Conservation (phyloP, 2,329 filamentous ascomycete genomes). For the Alternaria hordeiaustralica region DNA sequence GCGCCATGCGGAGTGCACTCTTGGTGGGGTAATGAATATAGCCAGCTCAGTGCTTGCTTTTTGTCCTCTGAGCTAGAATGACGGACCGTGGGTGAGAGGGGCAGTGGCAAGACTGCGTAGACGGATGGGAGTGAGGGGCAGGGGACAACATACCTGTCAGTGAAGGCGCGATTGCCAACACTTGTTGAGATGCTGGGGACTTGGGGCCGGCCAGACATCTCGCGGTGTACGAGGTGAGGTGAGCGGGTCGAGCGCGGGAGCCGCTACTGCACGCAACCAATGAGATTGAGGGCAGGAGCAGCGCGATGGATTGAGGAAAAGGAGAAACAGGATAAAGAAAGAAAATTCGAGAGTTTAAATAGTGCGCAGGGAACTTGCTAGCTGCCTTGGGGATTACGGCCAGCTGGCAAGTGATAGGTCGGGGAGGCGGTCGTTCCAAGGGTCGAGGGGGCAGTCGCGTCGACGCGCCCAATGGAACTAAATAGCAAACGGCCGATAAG, state of each 20-base stretch:
- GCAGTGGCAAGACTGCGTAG: background rate
- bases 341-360: background rate
- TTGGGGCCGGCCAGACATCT: background rate
- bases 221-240: background rate
- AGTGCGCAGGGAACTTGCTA: background rate
- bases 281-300: background rate
- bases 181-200: background rate
- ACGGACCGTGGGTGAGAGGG: background rate
- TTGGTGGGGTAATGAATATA: background rate
- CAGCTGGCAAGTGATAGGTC: background rate
- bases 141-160: background rate
- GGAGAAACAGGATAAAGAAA: background rate
- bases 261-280: conserved; percentile 5
- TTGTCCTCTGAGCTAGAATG: background rate
- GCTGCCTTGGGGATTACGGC: background rate
- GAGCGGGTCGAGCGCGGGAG: background rate
- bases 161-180: background rate
- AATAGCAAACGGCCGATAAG: background rate
- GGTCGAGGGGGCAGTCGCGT: background rate
- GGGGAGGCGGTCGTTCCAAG: background rate
- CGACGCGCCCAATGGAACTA: background rate
- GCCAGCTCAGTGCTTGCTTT: background rate
- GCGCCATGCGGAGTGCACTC: background rate
- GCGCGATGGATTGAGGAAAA: background rate
- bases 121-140: background rate